Base-by-base conservation (phyloP, 106 monocot species). In the Dendrobium nobile region DNA sequence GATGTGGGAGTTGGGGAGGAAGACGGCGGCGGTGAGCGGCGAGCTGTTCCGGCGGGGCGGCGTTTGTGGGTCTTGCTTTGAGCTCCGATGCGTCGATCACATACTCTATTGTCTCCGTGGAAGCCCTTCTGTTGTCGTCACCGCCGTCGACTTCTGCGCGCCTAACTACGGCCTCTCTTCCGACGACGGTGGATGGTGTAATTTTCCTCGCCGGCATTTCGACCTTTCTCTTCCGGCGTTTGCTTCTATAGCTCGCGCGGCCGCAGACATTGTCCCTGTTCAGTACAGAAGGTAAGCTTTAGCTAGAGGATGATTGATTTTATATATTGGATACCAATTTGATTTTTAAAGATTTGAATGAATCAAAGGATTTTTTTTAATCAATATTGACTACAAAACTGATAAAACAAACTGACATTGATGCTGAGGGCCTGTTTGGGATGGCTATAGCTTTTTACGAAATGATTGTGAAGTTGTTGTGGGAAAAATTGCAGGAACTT, bases 201-300 rank as follows among this genome's bases (percentile, higher is more conserved):
- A 90, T 37, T 87, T 90, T 0, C 88, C 90, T 16, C 79, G 90
- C 10, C 48, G 72, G 4, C 92, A 92, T 79, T 91, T 91, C 85
- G 91, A 94, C 78, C 78, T 91, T 77, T 85, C 94, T 56, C 83
- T 87, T 87, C 94, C 93, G 1, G 86, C 88, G 51, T 94, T 91
- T 79, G 82, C 89, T 27, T 85, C 88, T 37, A 93, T 93, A 45
- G 93, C 93, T 1, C 81, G 84, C 61, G 88, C 88, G 67, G 82
- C 86, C 16, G 93, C 93, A 19, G 93, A 90, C 31, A 90, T 93
- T 55, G 93, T 93, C 22, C 93, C 93, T 22, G 87, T 93, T 48
- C 81, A 84, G 9, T 89, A 82, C 70, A 47, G 86, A 17, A 82
- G 85, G 85, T 82, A 58, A n/a, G 20, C 0, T 45, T 6, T 45